phyloP scores from a whole-genome alignment of 1,284 basidiomycete species.

The Trichosporon sp. region DNA sequence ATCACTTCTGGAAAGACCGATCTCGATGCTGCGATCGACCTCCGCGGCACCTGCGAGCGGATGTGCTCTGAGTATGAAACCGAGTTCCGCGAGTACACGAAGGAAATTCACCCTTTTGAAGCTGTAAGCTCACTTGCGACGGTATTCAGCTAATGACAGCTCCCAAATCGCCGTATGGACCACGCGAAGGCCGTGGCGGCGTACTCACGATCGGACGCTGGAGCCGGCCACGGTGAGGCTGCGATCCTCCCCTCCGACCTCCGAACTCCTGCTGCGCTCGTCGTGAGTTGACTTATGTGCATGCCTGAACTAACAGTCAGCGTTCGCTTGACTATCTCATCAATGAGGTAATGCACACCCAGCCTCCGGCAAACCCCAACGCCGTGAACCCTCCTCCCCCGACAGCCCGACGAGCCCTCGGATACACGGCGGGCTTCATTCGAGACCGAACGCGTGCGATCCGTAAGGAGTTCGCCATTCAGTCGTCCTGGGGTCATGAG shows the following conservation, averaged over 20 bases:
- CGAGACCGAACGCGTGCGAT: constrained; percentile 89
- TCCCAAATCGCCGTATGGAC: constrained; percentile 68
- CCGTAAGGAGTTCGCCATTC: constrained; percentile 92
- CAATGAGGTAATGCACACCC: constrained; percentile 70
- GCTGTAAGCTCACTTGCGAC: constrained; percentile 62
- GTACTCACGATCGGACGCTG: constrained; percentile 86
- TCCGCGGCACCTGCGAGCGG: constrained; percentile 85
- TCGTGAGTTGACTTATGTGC: constrained; percentile 60
- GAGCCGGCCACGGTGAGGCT: constrained; percentile 57
- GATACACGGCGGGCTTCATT: constrained; percentile 65
- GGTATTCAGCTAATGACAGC: constrained; percentile 34
- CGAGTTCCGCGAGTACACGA: constrained; percentile 85
- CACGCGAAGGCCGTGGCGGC: constrained; percentile 87
- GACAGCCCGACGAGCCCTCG: constrained; percentile 63
- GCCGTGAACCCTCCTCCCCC: constrained; percentile 34
- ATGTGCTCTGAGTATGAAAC: constrained; percentile 96
- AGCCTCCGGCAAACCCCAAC: constrained; percentile 47
- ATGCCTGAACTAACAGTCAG: constrained; percentile 56
- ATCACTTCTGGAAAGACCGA: constrained; percentile 84
- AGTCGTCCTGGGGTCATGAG: constrained; percentile 71
- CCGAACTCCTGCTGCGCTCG: constrained; percentile 80
- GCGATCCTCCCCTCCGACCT: constrained; percentile 86
- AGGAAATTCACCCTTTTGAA: constrained; percentile 86
- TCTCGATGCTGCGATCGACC: constrained; percentile 82
- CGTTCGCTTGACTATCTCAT: constrained; percentile 91